Percentiles rank a stretch among this genome's conserved stretches.
These are phyloP conservation scores for Castanea mollissima DNA, from an alignment of 306 rosid species.

Conservation along the genomic window DNA sequence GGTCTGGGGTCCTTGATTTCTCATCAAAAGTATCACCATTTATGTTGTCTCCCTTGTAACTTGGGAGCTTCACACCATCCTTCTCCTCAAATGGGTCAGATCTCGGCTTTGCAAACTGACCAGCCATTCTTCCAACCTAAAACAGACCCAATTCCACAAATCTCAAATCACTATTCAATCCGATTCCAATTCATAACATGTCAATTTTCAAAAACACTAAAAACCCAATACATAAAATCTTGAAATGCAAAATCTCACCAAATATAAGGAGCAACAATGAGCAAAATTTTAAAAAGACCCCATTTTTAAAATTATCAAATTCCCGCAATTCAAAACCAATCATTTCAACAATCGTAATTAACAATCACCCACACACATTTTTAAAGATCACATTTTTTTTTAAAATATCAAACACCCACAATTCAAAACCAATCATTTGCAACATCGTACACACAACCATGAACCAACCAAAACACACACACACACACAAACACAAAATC, in stretches of 20 bases:
- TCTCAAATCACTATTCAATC: not conserved
- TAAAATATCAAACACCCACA: too few species aligned
- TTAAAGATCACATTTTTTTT: too few species aligned
- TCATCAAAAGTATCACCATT: slow-evolving; percentile 58
- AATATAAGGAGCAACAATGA: not conserved
- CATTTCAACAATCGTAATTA: not conserved
- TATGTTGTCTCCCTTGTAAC: slow-evolving; percentile 68
- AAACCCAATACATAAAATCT: not conserved
- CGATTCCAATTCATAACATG: too few species aligned
- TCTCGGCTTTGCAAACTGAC: slow-evolving; percentile 77
- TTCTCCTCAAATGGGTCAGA: slow-evolving; percentile 45
- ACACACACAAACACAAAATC: too few species aligned
- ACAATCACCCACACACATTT: not conserved
- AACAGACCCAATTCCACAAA: not conserved
- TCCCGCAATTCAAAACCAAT: not conserved
- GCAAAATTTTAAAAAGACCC: not conserved
- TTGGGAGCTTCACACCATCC: slow-evolving; percentile 63
- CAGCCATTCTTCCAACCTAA: slow-evolving; percentile 85
- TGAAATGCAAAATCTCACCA: not conserved
- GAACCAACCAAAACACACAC: not conserved
- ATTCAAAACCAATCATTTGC: too few species aligned
- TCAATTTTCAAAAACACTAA: too few species aligned
- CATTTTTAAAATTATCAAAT: not conserved
- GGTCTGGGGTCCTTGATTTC: slow-evolving; percentile 69
- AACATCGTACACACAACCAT: too few species aligned